These are phyloP conservation scores for Hyphopichia homilentoma DNA, from an alignment of 805 yeast species.

Conservation along the genomic window DNA sequence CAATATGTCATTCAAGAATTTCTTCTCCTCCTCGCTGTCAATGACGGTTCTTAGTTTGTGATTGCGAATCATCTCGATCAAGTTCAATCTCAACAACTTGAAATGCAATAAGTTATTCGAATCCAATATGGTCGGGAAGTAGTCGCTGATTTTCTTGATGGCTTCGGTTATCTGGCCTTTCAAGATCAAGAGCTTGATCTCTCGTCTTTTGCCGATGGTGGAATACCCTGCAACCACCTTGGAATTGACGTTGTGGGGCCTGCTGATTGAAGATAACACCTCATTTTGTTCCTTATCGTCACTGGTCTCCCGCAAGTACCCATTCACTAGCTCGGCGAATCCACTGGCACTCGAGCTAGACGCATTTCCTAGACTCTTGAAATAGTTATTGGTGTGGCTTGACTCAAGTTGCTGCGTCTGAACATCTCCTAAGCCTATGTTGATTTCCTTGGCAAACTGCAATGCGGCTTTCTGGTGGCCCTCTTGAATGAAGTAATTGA, in stretches of 20 bases:
- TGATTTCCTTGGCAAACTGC: conserved; percentile 57
- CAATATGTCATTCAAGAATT: conserved; percentile 52
- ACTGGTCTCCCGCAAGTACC: conserved; percentile 4
- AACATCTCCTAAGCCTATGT: conserved; percentile 17
- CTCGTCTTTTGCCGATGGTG: conserved; percentile 50
- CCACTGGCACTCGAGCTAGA: conserved; percentile 10
- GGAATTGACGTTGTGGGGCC: conserved; percentile 3
- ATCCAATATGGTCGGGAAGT: conserved; percentile 65
- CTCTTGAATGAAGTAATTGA: conserved; percentile 73
- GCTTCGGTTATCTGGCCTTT: conserved; percentile 61
- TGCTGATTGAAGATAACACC: not conserved
- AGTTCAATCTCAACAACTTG: conserved; percentile 63
- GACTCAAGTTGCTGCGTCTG: not conserved
- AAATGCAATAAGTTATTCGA: conserved; percentile 64
- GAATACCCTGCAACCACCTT: conserved; percentile 37
- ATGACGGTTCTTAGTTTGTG: conserved; percentile 26
- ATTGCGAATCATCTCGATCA: conserved; percentile 76
- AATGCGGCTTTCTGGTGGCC: conserved; percentile 70
- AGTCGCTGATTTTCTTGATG: conserved; percentile 51
- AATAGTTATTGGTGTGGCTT: conserved; percentile 7
- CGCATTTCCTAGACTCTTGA: conserved; percentile 8
- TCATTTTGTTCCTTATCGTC: too few relatives aligned
- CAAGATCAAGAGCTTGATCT: conserved; percentile 50
- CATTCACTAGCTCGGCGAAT: conserved; percentile 9
- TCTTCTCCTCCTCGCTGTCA: conserved; percentile 33